Base-by-base conservation (phyloP, 345 rosid species). In the Theobroma cacao region DNA sequence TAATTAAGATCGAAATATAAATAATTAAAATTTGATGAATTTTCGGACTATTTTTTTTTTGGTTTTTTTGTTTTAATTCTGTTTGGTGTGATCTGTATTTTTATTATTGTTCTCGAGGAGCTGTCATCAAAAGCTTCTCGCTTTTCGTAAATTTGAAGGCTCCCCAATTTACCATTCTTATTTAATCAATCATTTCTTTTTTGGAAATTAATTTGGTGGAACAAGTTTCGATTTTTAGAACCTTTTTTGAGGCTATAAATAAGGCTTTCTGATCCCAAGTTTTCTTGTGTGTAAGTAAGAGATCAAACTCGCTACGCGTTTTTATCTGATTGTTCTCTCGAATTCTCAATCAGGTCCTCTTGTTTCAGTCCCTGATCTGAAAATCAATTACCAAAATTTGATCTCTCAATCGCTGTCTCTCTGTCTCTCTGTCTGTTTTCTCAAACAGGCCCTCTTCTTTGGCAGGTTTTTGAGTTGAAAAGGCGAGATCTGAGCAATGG, bases 111-210 rank as follows among this genome's bases (percentile, higher is more conserved):
- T 85, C 77, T 72, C 66, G 55, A 71, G 81, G 78, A 80, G 79
- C 85, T 53, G 79, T 88, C 87, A 60, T 83, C 70, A 18, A 7
- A 52, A 52, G 6, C 72, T n/a, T 24, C 50, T 73, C 20, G 48
- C 88, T 85, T 90, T 81, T 64, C 89, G 78, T 86, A 77, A 82
- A 40, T 83, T 84, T 80, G 80, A 90, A 84, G 93, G 77, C 75
- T 52, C 77, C 84, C 60, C 55, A 33, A 63, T 66, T 80, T 74
- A 77, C 79, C 75, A 63, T 75, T 7, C 45, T 50, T 40, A 8
- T 63, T 52, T n/a, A n/a, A n/a, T n/a, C n/a, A n/a, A n/a, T n/a
- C n/a, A n/a, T n/a, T 53, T 76, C n/a, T 18, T 7, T 61, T 68
- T 81, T 60, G 78, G 58, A 72, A 74, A 78, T 72, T 52, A 34